A percentile compares a stretch with the other conserved stretches of the same genome.
Conservation (phyloP, 2,329 filamentous ascomycete species). For the Capronia coronata region DNA sequence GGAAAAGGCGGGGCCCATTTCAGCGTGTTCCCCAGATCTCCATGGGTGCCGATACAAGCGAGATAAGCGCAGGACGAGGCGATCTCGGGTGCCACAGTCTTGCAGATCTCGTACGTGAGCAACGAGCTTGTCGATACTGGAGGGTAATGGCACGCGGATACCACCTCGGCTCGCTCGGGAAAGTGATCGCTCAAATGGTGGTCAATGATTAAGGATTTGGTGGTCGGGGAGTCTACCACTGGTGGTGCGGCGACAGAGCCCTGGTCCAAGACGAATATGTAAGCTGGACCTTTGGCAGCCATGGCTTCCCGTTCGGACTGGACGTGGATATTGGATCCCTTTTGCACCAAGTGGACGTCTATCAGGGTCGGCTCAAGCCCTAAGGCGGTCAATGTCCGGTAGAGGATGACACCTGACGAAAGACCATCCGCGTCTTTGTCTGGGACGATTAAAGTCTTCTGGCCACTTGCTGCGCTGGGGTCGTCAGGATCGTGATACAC, state of each 20-base stretch:
- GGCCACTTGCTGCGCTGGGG: slow-evolving; percentile 45
- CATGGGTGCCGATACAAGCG: slow-evolving; percentile 59
- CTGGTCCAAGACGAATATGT: slow-evolving; percentile 60
- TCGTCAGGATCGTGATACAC: slow-evolving; percentile 5
- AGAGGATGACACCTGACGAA: slow-evolving; percentile 57
- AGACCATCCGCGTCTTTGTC: slow-evolving; percentile 66
- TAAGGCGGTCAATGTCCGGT: slow-evolving; percentile 53
- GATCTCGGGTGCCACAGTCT: slow-evolving; percentile 49
- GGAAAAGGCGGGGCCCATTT: slow-evolving; percentile 64
- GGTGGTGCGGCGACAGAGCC: slow-evolving; percentile 53
- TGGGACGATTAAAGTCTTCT: slow-evolving; percentile 55
- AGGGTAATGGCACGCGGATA: slow-evolving; percentile 58
- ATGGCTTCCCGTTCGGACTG: slow-evolving; percentile 49
- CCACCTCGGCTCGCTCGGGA: slow-evolving; percentile 48
- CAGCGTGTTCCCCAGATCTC: slow-evolving; percentile 57
- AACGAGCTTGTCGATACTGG: slow-evolving; percentile 60
- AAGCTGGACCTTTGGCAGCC: slow-evolving; percentile 45
- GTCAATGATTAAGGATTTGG: slow-evolving; percentile 55
- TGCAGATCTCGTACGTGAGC: slow-evolving; percentile 59
- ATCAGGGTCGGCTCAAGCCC: slow-evolving; percentile 51
- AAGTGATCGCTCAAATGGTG: slow-evolving; percentile 60
- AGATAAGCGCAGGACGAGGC: slow-evolving; percentile 52
- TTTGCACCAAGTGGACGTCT: slow-evolving; percentile 53
- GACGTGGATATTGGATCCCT: slow-evolving; percentile 55
- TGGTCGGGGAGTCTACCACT: slow-evolving; percentile 45